These are phyloP conservation scores for Phytopythium mirpurense DNA, from an alignment of 352 stramenopile species.

Conservation along the genomic window DNA sequence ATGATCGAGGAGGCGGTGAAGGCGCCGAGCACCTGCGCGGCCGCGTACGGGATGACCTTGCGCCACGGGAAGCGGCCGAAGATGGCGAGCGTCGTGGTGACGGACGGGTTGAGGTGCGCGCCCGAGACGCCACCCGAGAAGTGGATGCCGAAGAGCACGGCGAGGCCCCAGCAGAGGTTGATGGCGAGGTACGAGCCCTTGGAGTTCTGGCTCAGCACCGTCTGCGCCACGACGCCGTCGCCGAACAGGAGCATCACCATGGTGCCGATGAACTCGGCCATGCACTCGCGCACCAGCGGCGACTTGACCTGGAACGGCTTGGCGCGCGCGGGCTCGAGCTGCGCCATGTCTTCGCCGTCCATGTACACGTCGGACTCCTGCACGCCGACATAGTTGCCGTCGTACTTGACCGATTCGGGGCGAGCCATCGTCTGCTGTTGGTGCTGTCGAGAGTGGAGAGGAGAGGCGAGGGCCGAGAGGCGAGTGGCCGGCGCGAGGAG, in stretches of 20 bases:
- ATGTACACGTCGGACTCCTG: slow-evolving; percentile 9
- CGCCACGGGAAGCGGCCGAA: slow-evolving; percentile 42
- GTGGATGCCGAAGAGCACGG: slow-evolving; percentile 58
- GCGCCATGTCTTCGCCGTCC: neutral
- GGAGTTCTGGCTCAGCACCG: slow-evolving; percentile 30
- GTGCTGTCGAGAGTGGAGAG: neutral
- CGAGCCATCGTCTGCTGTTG: neutral
- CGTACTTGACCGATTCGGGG: slow-evolving; percentile 2
- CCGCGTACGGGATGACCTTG: slow-evolving; percentile 34
- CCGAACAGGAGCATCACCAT: slow-evolving; percentile 57
- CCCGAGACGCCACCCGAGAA: slow-evolving; percentile 36
- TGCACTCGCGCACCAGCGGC: slow-evolving; percentile 47
- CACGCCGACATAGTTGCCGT: slow-evolving; percentile 18
- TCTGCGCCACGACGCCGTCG: slow-evolving; percentile 55
- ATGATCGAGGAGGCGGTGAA: slow-evolving; percentile 41
- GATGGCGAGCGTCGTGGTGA: slow-evolving; percentile 44
- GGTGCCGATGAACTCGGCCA: slow-evolving; percentile 59
- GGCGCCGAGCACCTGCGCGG: slow-evolving; percentile 35
- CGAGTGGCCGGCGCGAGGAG: neutral
- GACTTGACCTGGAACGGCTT: slow-evolving; percentile 23
- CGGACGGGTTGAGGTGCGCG: slow-evolving; percentile 52
- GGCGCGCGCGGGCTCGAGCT: slow-evolving; percentile 9
- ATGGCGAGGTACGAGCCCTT: slow-evolving; percentile 59
- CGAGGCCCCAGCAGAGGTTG: slow-evolving; percentile 51
- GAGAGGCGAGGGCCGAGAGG: neutral